Base-by-base conservation (phyloP, 495 filamentous ascomycete species). In the Aspergillus wentii region DNA sequence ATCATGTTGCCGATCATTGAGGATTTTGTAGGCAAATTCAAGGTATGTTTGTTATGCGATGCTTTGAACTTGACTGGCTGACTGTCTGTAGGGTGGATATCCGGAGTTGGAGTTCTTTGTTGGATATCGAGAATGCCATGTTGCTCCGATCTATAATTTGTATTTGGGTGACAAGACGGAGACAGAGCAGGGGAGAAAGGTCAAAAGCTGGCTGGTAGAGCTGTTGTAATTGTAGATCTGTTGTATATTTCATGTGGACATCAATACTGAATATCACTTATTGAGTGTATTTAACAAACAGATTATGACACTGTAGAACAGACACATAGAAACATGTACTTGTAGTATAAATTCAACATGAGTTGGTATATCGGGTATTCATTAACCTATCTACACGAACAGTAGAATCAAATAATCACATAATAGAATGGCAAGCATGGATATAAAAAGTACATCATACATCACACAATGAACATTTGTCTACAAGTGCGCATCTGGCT, bases 1-100 rank as follows among this genome's bases (percentile, higher is more conserved):
- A 64, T 82, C 11, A 33, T 86, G 21, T 45, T 79, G 19, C 79
- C 81, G 46, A 55, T 71, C 29, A 82, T 83, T 34, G 42, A 60
- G 43, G 66, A 68, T 17, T 67, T 82, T 44, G 64, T 55, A 20
- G 54, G 50, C 36, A 71, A 62, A 54, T 38, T 68, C 9, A 54
- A 56, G 36, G 44, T 35, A 3, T 60, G 60, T 2, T 62, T 66
- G n/a, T n/a, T n/a, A n/a, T n/a, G n/a, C n/a, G n/a, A n/a, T n/a
- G n/a, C n/a, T n/a, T n/a, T n/a, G n/a, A n/a, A n/a, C n/a, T n/a
- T n/a, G n/a, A n/a, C n/a, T n/a, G n/a, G n/a, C n/a, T n/a, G n/a
- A n/a, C n/a, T n/a, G n/a, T n/a, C n/a, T n/a, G n/a, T n/a, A n/a
- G n/a, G n/a, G n/a, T n/a, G n/a, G n/a, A n/a, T n/a, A n/a, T 32